A percentile compares a stretch with the other conserved stretches of the same genome.
Evolutionary conservation across 1,139 yeast genomes (phyloP).

Genomic region (Geotrichum phurueaensis): DNA sequence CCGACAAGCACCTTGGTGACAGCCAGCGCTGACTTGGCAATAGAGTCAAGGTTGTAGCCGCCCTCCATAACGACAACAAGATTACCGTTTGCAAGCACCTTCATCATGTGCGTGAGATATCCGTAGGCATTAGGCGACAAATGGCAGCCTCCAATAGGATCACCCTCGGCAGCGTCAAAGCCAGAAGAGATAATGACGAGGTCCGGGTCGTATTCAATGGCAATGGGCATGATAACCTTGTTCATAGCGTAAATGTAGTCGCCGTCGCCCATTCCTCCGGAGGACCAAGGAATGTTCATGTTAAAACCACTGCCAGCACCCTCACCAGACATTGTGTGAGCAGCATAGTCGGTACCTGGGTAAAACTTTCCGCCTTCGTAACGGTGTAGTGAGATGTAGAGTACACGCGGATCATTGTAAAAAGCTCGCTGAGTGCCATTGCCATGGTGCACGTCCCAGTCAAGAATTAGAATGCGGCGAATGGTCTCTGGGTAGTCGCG

Average conservation of each 20-base stretch:
- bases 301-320: constrained; percentile 82
- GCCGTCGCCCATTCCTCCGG: constrained; percentile 91
- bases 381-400: constrained; percentile 86
- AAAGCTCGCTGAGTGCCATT: constrained; percentile 96
- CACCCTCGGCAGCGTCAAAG: constrained; percentile 98
- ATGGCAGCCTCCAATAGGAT: constrained; percentile 94
- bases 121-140: constrained; percentile 96
- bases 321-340: constrained; percentile 73
- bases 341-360: constrained; percentile 85
- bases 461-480: constrained; percentile 73
- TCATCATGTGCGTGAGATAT: constrained; percentile 89
- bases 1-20: constrained; percentile 90
- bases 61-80: constrained; percentile 90
- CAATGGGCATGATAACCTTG: constrained; percentile 81
- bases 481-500: constrained; percentile 84
- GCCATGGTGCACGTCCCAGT: constrained; percentile 99
- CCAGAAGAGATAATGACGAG: constrained; percentile 90
- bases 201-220: constrained; percentile 88
- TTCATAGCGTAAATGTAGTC: constrained; percentile 92
- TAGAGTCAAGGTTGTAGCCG: constrained; percentile 89
- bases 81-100: constrained; percentile 81
- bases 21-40: constrained; percentile 83
- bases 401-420: constrained; percentile 79
- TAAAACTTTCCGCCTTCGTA: constrained; percentile 89
- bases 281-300: constrained; percentile 90